Percentiles rank a stretch among this genome's conserved stretches.
Conservation (phyloP, 2,329 filamentous ascomycete genomes). For the Zymoseptoria passerinii region DNA sequence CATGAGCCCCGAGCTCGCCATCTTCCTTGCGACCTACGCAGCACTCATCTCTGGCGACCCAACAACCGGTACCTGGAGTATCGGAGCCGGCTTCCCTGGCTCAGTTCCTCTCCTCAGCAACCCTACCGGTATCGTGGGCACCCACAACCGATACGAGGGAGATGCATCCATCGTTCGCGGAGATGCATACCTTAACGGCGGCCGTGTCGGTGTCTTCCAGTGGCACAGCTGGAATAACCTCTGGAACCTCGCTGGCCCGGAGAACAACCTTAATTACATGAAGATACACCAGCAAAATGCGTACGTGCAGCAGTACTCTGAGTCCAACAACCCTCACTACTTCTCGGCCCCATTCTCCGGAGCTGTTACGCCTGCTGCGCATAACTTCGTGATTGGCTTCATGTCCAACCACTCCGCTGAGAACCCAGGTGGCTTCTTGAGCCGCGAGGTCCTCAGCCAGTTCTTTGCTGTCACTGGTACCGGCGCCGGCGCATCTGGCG, state of each 20-base stretch:
- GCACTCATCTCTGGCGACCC: slow-evolving; percentile 17
- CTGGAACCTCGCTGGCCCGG: slow-evolving; percentile 8
- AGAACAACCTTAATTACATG: neutral
- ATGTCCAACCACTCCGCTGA: slow-evolving; percentile 24
- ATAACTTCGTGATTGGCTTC: slow-evolving; percentile 23
- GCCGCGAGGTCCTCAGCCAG: slow-evolving; percentile 15
- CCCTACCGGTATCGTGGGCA: slow-evolving; percentile 20
- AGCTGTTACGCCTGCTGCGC: slow-evolving; percentile 18
- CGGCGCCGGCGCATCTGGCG: slow-evolving; percentile 13
- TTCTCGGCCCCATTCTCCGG: slow-evolving; percentile 24
- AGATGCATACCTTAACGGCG: slow-evolving; percentile 21
- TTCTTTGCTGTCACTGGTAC: slow-evolving; percentile 22
- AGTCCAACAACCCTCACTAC: slow-evolving; percentile 26
- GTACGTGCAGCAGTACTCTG: slow-evolving; percentile 12
- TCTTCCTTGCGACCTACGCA: slow-evolving; percentile 25
- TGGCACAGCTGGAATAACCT: slow-evolving; percentile 3
- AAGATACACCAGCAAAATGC: slow-evolving; percentile 7
- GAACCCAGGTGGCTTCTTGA: slow-evolving; percentile 17
- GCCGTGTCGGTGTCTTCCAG: slow-evolving; percentile 15
- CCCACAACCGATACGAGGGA: slow-evolving; percentile 31
- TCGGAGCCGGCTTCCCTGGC: slow-evolving; percentile 18
- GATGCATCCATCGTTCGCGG: slow-evolving; percentile 24
- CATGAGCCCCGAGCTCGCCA: slow-evolving; percentile 20
- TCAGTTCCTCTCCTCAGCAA: slow-evolving; percentile 12
- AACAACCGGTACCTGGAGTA: slow-evolving; percentile 18